Base-by-base conservation (phyloP, 805 yeast species). In the Metschnikowia similis region DNA sequence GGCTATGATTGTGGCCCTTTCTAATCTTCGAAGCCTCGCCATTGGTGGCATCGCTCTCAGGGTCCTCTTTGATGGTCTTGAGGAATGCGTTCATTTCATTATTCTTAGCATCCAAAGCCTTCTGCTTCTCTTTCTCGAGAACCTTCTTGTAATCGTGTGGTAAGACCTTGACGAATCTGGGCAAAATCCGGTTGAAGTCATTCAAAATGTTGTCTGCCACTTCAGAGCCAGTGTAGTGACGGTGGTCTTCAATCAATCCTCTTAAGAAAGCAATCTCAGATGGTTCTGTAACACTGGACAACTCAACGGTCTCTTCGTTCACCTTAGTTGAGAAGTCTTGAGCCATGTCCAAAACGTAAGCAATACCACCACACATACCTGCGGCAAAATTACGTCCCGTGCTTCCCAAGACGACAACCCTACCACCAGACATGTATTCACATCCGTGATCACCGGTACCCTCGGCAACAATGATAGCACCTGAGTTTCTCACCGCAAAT, bases 341-440 rank as follows among this genome's bases (percentile, higher is more conserved):
- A 46, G 94, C 97, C 76, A 92, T 87, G 62, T 91, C 96, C 61
- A 92, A 78, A 52, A 95, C 97, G 65, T 92, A 92, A 13, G 97
- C 96, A 69, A 94, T 92, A 82, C 99, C 99, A 72, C 99, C 99
- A 61, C 97, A 91, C 87, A 94, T 94, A 77, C 99, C 99, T 49
- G 99, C 96, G 54, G 88, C 97, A 67, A 87, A 87, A 76, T 90
- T 85, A 56, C 97, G 83, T 51, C 96, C 97, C 61, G 96, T 88
- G 52, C 83, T 73, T 42, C 97, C 96, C 59, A 92, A 80, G 43
- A 92, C 90, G 65, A 92, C 89, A 54, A 94, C 96, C 62, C 98
- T 83, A 67, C 99, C 99, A 69, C 99, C 98, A 60, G 98, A 91
- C 99, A 92, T 92, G 74, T 92, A 92, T 74, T 92, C 99, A 75